These are phyloP conservation scores for Apiospora sp. DNA, from an alignment of 2,329 filamentous ascomycete species.

Conservation along the genomic window DNA sequence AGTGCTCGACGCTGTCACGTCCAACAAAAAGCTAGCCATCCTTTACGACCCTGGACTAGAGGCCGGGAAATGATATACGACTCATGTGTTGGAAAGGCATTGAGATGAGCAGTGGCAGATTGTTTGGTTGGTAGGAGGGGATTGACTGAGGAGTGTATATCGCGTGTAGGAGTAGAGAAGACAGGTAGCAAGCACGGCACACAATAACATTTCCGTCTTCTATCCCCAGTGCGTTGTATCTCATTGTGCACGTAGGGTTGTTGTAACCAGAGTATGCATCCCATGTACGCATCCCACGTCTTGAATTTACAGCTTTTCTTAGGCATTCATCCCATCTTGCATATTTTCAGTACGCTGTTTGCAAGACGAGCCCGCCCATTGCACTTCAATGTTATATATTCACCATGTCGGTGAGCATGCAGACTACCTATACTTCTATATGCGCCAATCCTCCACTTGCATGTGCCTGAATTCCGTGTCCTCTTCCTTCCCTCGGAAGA, in stretches of 20 bases:
- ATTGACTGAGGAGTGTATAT: not conserved
- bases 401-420: not conserved
- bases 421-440: not conserved
- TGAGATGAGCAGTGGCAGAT: not conserved
- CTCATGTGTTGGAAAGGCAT: no score
- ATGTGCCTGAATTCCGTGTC: no score
- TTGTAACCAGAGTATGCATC: not conserved
- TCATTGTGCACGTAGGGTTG: not conserved
- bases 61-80: not conserved
- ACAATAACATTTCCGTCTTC: not conserved
- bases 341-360: no score
- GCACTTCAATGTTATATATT: not conserved
- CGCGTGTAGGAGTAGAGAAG: not conserved
- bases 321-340: no score
- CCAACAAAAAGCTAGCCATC: not conserved
- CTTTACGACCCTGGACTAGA: not conserved
- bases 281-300: not conserved
- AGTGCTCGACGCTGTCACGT: not conserved
- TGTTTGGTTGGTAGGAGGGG: not conserved
- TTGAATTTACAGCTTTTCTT: no score
- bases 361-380: not conserved
- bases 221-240: not conserved
- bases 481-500: not conserved
- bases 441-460: not conserved
- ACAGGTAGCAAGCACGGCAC: not conserved